Conservation (phyloP, 73 alveolate genomes). For the Paramecium biaurelia region DNA sequence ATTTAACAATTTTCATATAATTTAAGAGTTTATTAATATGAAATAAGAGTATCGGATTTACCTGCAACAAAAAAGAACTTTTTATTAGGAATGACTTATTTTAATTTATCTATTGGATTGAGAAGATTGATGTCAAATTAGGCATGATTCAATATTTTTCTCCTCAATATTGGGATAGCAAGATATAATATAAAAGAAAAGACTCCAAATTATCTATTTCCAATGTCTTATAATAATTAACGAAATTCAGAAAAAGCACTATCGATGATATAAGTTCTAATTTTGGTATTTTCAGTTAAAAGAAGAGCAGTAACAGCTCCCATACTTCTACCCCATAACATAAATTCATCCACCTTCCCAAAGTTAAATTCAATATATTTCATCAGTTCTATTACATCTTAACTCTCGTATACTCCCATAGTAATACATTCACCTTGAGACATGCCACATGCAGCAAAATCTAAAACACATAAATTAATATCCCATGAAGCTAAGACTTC, state of each 20-base stretch:
- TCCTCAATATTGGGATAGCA: conserved; percentile 77
- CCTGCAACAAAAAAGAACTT: neutral
- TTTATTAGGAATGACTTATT: neutral
- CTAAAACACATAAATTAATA: conserved; percentile 83
- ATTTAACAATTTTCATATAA: neutral
- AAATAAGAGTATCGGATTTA: neutral
- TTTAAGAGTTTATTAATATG: neutral
- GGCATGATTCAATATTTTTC: conserved; percentile 78
- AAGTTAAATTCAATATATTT: conserved; percentile 74
- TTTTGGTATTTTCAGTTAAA: conserved; percentile 75
- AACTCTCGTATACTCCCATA: conserved; percentile 89
- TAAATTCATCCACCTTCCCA: conserved; percentile 83
- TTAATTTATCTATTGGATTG: neutral
- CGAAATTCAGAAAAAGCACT: conserved; percentile 83
- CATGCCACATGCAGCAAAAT: conserved; percentile 94
- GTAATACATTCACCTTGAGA: conserved; percentile 93
- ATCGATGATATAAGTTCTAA: conserved; percentile 84
- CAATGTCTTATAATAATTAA: conserved; percentile 81
- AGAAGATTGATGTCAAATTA: conserved; percentile 80
- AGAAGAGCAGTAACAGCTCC: conserved; percentile 97
- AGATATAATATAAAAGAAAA: conserved; percentile 73
- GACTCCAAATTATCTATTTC: conserved; percentile 69
- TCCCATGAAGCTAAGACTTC: conserved; percentile 73
- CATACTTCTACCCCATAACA: conserved; percentile 97
- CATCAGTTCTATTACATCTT: conserved; percentile 79